phyloP scores from a whole-genome alignment of 495 filamentous ascomycete species.

The Oidiodendron maius region DNA sequence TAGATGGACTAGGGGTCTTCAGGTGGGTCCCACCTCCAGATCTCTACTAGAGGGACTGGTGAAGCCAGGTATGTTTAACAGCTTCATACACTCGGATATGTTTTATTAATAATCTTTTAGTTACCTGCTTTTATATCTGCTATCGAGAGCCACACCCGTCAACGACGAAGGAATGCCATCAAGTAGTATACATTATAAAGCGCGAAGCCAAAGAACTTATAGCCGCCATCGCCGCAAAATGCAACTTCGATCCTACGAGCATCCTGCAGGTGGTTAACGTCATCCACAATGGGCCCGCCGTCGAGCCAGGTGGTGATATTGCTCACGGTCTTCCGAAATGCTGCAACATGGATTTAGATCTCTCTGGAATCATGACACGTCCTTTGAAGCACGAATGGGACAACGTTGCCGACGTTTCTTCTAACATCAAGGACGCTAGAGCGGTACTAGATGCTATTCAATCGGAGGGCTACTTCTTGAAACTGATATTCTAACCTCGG shows the following conservation, averaged over 20 bases:
- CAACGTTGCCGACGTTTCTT: too few species aligned
- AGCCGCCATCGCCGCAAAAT: constrained; percentile 65
- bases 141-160: constrained; percentile 44
- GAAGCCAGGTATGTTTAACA: too few species aligned
- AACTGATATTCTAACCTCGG: too few species aligned
- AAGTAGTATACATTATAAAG: constrained; percentile 79
- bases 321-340: constrained; percentile 85
- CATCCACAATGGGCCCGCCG: constrained; percentile 64
- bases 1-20: constrained; percentile 86
- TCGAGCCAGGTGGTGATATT: constrained; percentile 87
- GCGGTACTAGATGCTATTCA: too few species aligned
- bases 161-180: constrained; percentile 61
- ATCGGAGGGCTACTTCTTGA: too few species aligned
- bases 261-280: constrained; percentile 67
- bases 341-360: too few species aligned
- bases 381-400: too few species aligned
- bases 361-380: too few species aligned
- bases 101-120: too few species aligned
- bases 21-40: constrained; percentile 77
- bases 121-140: constrained; percentile 86
- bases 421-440: too few species aligned
- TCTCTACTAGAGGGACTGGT: constrained; percentile 61
- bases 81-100: too few species aligned
- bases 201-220: constrained; percentile 69
- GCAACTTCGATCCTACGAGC: constrained; percentile 62